Percentiles rank a stretch among this genome's conserved stretches.
phyloP scores from a whole-genome alignment of 306 rosid species.

The Cucumis melo region DNA sequence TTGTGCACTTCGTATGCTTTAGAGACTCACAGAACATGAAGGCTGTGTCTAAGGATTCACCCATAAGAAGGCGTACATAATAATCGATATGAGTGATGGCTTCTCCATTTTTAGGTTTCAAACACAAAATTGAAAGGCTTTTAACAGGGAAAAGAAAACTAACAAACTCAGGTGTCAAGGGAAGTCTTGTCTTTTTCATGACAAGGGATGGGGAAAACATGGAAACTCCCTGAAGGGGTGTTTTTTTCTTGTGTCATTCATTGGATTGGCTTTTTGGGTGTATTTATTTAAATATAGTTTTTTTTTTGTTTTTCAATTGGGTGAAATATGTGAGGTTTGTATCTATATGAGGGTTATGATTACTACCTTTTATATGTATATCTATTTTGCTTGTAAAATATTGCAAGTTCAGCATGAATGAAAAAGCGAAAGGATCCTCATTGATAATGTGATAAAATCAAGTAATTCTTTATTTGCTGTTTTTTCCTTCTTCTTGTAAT shows the following conservation, averaged over 20 bases:
- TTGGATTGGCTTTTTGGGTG: not conserved
- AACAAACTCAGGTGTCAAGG: not conserved
- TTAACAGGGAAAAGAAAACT: not conserved
- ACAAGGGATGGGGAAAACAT: not conserved
- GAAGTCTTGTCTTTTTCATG: not conserved
- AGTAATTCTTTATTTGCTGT: not conserved
- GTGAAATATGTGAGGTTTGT: constrained; percentile 1
- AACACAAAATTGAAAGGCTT: not conserved
- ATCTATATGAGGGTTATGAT: not conserved
- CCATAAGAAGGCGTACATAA: constrained; percentile 39
- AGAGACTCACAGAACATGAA: constrained; percentile 88
- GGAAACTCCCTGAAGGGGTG: not conserved
- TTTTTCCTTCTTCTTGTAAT: too few species aligned
- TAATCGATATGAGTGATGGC: not conserved
- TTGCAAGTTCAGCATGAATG: not conserved
- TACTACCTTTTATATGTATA: not conserved
- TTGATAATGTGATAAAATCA: not conserved
- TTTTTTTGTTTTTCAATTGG: not conserved
- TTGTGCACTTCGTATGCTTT: constrained; percentile 88
- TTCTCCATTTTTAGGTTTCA: not conserved
- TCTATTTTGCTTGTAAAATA: not conserved
- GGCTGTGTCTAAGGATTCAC: constrained; percentile 58
- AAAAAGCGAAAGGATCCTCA: not conserved
- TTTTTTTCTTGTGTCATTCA: not conserved
- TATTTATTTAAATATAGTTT: not conserved